Evolutionary conservation across 306 rosid genomes (phyloP).

Genomic region (Fagus sylvatica): DNA sequence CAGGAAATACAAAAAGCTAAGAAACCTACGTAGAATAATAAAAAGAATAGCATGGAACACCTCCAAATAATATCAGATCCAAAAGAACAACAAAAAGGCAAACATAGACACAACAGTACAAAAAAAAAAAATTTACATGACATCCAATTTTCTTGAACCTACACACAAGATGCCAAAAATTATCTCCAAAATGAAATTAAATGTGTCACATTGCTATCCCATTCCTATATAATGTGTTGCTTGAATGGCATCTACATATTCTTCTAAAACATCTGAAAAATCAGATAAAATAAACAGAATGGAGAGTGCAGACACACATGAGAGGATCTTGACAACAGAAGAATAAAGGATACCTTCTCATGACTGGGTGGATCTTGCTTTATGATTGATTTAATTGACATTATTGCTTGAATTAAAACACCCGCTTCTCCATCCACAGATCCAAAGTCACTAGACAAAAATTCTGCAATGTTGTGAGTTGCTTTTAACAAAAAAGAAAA

Average conservation of each 20-base stretch:
- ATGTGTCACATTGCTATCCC: conserved; percentile 1
- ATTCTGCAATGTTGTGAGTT: conserved; percentile 51
- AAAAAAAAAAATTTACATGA: background rate
- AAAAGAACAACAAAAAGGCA: conserved; percentile 19
- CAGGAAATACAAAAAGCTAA: background rate
- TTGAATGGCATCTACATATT: conserved; percentile 5
- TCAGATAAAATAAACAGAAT: conserved; percentile 19
- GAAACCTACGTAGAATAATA: background rate
- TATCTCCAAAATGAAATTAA: background rate
- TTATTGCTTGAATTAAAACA: conserved; percentile 81
- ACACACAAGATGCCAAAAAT: background rate
- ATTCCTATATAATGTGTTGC: conserved; percentile 7
- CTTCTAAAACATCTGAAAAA: conserved; percentile 4
- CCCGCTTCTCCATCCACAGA: conserved; percentile 77
- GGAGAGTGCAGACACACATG: background rate
- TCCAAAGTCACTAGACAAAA: conserved; percentile 45
- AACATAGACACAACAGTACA: background rate
- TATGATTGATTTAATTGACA: conserved; percentile 72
- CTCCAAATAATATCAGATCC: background rate
- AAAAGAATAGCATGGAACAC: background rate
- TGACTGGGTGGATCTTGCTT: conserved; percentile 68
- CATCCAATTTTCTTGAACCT: background rate
- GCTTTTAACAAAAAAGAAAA: conserved; percentile 25
- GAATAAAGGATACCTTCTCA: conserved; percentile 69
- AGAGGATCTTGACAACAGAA: conserved; percentile 23